Evolutionary conservation across 495 filamentous ascomycete species (phyloP).

Genomic region (Pyrenula massariospora): DNA sequence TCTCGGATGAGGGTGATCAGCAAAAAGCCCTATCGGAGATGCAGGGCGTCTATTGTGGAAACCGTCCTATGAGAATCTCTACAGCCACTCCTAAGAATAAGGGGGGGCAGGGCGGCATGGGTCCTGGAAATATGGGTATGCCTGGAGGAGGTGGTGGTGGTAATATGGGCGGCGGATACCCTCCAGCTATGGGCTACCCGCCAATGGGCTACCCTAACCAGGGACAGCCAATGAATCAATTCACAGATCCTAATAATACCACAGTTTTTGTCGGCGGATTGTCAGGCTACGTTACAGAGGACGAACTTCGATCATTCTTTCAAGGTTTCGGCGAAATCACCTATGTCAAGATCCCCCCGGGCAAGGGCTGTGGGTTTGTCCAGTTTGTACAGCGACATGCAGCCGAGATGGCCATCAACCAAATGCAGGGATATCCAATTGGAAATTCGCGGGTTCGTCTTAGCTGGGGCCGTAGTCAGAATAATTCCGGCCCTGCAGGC

Average conservation of each 20-base stretch:
- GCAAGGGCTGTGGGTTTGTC: conserved; percentile 98
- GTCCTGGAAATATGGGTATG: conserved; percentile 43
- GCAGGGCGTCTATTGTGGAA: conserved; percentile 99
- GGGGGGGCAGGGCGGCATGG: conserved; percentile 45
- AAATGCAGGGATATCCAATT: conserved; percentile 99
- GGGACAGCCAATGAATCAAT: conserved; percentile 97
- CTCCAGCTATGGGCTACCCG: conserved; percentile 61
- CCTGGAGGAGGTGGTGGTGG: conserved; percentile 24
- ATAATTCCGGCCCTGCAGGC: conserved; percentile 95
- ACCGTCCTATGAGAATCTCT: conserved; percentile 96
- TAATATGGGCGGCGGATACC: conserved; percentile 33
- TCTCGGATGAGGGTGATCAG: conserved; percentile 87
- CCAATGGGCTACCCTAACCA: conserved; percentile 73
- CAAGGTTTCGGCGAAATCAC: conserved; percentile 99
- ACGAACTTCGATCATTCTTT: conserved; percentile 99
- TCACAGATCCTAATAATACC: conserved; percentile 99
- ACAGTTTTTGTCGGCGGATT: conserved; percentile 98
- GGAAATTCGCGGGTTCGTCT: conserved; percentile 96
- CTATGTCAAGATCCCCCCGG: conserved; percentile 99
- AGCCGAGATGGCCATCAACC: conserved; percentile 99
- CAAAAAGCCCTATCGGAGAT: conserved; percentile 92
- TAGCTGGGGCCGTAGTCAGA: conserved; percentile 95
- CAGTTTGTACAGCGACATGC: conserved; percentile 99
- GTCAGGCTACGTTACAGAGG: conserved; percentile 96
- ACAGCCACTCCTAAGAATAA: conserved; percentile 97